phyloP scores from a whole-genome alignment of 352 stramenopile species.

The Pythium biforme region DNA sequence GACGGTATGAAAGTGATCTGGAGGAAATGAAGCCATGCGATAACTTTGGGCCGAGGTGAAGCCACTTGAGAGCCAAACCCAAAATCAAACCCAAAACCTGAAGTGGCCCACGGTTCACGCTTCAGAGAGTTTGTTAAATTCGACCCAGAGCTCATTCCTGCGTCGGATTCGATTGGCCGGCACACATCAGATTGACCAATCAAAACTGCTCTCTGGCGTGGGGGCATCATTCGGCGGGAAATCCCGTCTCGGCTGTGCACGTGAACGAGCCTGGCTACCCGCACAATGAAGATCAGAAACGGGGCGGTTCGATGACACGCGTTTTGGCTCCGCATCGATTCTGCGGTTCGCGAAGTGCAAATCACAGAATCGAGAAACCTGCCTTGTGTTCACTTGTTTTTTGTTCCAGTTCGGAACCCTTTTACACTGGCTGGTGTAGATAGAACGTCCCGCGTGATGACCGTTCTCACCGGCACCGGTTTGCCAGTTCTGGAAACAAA shows the following conservation, averaged over 20 bases:
- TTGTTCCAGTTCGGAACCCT: not conserved
- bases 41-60: not conserved
- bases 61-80: not conserved
- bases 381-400: not conserved
- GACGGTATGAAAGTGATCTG: too few species aligned
- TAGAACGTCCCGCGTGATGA: not conserved
- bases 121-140: not conserved
- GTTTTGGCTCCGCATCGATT: not conserved
- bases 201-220: not conserved
- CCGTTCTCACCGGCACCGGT: not conserved
- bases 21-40: conserved; percentile 2
- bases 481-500: not conserved
- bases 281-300: not conserved
- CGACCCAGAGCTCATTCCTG: not conserved
- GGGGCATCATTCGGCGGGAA: not conserved
- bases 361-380: not conserved
- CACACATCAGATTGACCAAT: not conserved
- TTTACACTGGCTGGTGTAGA: not conserved
- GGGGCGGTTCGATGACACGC: not conserved
- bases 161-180: not conserved
- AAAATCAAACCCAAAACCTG: too few species aligned
- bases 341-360: not conserved
- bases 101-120: not conserved
- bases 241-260: not conserved
- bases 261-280: not conserved